Base-by-base conservation (phyloP, 306 rosid species). In the Myrica gale region DNA sequence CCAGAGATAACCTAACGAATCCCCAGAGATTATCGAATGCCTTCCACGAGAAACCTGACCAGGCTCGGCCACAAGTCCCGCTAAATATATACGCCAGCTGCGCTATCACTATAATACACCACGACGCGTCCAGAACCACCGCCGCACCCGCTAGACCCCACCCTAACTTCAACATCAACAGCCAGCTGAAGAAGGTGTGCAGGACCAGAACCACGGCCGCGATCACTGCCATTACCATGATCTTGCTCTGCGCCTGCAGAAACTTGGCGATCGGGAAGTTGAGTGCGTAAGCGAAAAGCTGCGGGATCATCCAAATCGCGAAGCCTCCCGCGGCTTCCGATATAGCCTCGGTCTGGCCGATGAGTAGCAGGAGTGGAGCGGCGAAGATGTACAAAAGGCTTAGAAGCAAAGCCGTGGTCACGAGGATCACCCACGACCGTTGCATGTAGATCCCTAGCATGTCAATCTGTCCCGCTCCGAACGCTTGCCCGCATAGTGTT, bases 401-500 rank as follows among this genome's bases (percentile, higher is more conserved):
- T 21, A 94, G 41, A 0, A 89, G 0, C 4, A 87, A 5, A 4
- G 83, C 90, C 6, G 96, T 85, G 2, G 80, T 1, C 74, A 82
- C 62, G 3, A 94, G 82, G 21, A 94, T 92, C 53, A 94, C 87
- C 96, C 95, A 90, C 23, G 98, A 94, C 19, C 97, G 82, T 74
- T 94, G 98, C 97, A 92, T 85, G 85, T 92, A 94, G 17, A 90
- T 73, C 4, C 98, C 98, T 7, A 94, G 68, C 98, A 94, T 92
- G 4, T 90, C 84, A 1, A 89, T 4, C 69, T 90, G 87, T 6
- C 98, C 95, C 0, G 95, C 96, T 37, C 98, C 98, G 2, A 74
- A 83, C 0, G 98, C 97, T 79, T 94, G 98, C 13, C 98, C 98
- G 50, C 98, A 94, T 0, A 94, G 85, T 5, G 98, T 94, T 46